Evolutionary conservation across 139 green algal genomes (phyloP), one percentile per base, ranked within the genome.

Genomic region (Coccomyxa sp.): DNA sequence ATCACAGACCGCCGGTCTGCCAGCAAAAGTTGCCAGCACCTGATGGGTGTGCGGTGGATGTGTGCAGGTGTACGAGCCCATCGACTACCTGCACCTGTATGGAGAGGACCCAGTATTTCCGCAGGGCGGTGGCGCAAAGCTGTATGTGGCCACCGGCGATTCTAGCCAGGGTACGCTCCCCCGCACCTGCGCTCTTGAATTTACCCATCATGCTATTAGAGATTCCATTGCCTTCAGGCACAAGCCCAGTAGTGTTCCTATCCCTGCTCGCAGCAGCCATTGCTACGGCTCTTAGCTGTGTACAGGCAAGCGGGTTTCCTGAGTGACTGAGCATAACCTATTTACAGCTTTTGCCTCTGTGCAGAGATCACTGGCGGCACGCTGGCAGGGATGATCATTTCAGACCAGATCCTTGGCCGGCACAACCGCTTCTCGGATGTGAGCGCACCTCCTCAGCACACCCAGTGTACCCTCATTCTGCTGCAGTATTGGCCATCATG

Each of bases 81-180:
- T 82, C 31, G 89, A 93, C 79, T 34, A 85, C 37, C 81, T 93
- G 50, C 84, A 81, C 39, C 83, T 93, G 78, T 90, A 92, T 79
- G 89, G 89, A 18, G 78, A 78, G 34, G 54, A 79, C 34, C 75
- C 75, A 33, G 18, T 55, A 12, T 73, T 73, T 58, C 54, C 16
- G 34, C 24, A 58, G 7, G 54, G 73, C 34, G 39, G 0, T 29
- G 54, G 22, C 8, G 75, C 24, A 34, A 79, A 5, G 1, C 36
- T 73, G 36, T 94, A 94, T 84, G 87, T 94, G 58, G 88, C 88
- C 29, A 93, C 90, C 33, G 90, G 90, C 3, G 86, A 94, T 82
- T 84, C 68, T 39, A 88, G 90, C 7, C 31, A 87, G 75, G 82
- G 74, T 71, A 10, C 6, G n/a, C 64, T 38, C 64, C 35, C 50